Conservation (phyloP, 306 rosid genomes). For the Fragaria vesca region DNA sequence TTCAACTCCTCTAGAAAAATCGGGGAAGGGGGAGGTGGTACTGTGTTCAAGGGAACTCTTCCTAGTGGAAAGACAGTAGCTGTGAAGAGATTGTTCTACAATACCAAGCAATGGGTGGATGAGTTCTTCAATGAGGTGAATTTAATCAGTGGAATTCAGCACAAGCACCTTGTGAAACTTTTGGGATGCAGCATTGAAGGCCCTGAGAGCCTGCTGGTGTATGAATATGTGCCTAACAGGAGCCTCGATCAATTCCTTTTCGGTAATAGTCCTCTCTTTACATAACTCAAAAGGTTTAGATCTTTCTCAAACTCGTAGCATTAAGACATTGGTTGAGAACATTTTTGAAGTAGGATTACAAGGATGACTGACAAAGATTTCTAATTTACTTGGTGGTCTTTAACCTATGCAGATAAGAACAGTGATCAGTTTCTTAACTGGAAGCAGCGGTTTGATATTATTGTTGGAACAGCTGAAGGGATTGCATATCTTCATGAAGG, state of each 20-base stretch:
- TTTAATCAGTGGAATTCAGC: constrained; percentile 68
- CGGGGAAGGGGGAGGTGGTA: constrained; percentile 91
- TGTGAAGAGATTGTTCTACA: constrained; percentile 80
- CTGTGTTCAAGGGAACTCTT: constrained; percentile 79
- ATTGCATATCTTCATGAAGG: constrained; percentile 88
- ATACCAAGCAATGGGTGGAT: constrained; percentile 90
- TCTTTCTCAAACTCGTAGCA: neutral
- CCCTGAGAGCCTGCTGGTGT: constrained; percentile 89
- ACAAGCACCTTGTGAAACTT: constrained; percentile 76
- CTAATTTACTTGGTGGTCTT: neutral
- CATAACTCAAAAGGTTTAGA: too few relatives aligned
- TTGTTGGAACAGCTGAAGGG: constrained; percentile 83
- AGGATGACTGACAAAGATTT: neutral
- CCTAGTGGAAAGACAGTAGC: constrained; percentile 60
- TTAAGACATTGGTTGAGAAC: neutral
- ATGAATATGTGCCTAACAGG: constrained; percentile 62
- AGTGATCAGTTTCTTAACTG: constrained; percentile 60
- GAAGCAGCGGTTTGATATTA: constrained; percentile 62
- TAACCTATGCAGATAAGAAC: constrained; percentile 51
- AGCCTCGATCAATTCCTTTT: constrained; percentile 79
- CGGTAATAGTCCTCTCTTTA: constrained; percentile 42
- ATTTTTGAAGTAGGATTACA: neutral
- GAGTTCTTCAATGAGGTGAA: constrained; percentile 95
- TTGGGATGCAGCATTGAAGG: constrained; percentile 97
- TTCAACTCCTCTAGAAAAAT: constrained; percentile 62